Percentiles rank a stretch among this genome's conserved stretches.
Conservation (phyloP, 495 filamentous ascomycete genomes). For the Tuber aestivum region DNA sequence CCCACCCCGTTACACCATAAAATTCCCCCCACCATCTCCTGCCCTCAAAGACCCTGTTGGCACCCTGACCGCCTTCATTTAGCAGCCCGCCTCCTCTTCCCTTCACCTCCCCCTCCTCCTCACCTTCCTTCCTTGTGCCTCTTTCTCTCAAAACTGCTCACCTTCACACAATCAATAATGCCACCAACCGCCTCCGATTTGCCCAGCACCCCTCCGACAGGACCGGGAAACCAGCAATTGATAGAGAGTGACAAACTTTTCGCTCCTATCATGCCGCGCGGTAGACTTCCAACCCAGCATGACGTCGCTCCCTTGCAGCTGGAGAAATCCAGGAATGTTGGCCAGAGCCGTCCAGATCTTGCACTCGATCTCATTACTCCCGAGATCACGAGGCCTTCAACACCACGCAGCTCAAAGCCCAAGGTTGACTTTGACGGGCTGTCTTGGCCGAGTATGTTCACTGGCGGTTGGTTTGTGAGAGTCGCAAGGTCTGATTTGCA, state of each 20-base stretch:
- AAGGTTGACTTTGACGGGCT: constrained; percentile 71
- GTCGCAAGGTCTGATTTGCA: not conserved
- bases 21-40: not conserved
- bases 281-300: constrained; percentile 19
- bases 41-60: not conserved
- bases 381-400: constrained; percentile 28
- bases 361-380: constrained; percentile 21
- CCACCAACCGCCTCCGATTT: not conserved
- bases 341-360: constrained; percentile 16
- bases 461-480: not conserved
- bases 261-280: constrained; percentile 26
- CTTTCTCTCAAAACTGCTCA: not conserved
- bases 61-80: not conserved
- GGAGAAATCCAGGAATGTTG: constrained; percentile 14
- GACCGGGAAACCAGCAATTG: not conserved
- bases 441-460: constrained; percentile 58
- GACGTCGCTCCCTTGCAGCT: constrained; percentile 35
- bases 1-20: not conserved
- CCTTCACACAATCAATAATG: not conserved
- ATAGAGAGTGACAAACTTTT: constrained; percentile 27
- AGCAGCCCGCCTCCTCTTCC: not conserved
- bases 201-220: not conserved
- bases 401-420: constrained; percentile 44
- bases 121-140: not conserved
- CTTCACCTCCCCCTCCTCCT: not conserved